Evolutionary conservation across 495 filamentous ascomycete species (phyloP), one percentile per base, ranked within the genome.

Genomic region (Trichoderma erinaceum): DNA sequence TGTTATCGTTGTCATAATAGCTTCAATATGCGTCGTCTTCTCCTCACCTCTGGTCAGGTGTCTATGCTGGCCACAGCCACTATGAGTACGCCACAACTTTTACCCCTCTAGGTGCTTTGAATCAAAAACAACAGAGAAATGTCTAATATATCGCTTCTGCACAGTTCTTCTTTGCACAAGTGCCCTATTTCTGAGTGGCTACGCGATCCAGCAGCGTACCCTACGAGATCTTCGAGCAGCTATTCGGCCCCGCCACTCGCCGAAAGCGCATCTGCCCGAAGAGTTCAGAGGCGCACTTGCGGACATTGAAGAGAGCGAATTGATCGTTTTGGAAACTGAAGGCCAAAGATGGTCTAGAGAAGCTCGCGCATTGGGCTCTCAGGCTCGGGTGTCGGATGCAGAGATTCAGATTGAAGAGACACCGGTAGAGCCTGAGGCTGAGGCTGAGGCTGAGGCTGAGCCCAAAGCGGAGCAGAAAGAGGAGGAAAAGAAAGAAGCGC

Each of bases 181-280:
- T 23, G 84, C 82, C 67, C 80, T 83, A 65, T 85, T 80, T 77
- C 80, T 79, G 56, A 79, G 75, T 74, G 83, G 77, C 70, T 88
- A 81, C 78, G 81, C 72, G 68, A 83, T 79, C 75, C 87, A 82
- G 68, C 85, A 86, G 68, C 79, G 82, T 61, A 85, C 83, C 0
- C 73, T 86, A 2, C 75, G 78, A 21, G 81, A 84, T 58, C 70
- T 86, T 7, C 78, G 82, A 43, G 72, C 71, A 6, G 80, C 83
- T 38, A 86, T 86, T 64, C 72, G 72, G 68, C 80, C 78, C 44
- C 72, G 72, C 8, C 77, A 78, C 21, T 75, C 75, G n/a, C 81
- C 81, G 38, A 77, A 79, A 66, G 71, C 81, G 29, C 81, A 79
- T 67, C 68, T 81, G 0, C 82, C 79, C 1, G 79, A 81, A 32